Evolutionary conservation across 2,329 filamentous ascomycete species (phyloP), one percentile per base, ranked within the genome.

Genomic region (Metarhizium anisopliae): DNA sequence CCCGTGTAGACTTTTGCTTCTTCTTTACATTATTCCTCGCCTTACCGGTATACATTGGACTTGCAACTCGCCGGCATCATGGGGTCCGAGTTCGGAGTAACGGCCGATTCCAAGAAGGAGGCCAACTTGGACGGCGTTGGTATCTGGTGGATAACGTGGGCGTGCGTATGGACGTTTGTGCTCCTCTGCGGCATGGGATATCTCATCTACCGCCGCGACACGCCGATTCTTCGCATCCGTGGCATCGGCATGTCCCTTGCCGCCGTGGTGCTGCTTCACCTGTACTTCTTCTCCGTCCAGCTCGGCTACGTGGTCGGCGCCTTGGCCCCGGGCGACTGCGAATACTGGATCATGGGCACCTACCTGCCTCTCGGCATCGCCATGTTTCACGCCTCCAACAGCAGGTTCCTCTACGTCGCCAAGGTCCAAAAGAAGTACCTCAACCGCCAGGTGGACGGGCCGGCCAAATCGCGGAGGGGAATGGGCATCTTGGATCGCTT

Each of bases 341-440:
- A 85, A 64, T 87, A 77, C 64, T 87, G 82, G 79, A 74, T 84
- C 64, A 87, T 87, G 84, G 78, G 80, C 51, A 77, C 81, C 49
- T 83, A 81, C 64, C 70, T 87, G 6, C 84, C 84, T 6, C 76
- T 82, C 51, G 83, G 84, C 36, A 81, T 87, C 53, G 83, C 82
- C 16, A 71, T 87, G 2, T 86, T 86, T 63, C 83, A 86, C 61
- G 83, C 81, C 32, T 80, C 80, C 56, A 84, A 85, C 65, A 76
- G 72, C 58, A 79, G 81, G 53, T 81, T 86, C 55, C 75, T 84
- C 20, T 71, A 83, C 57, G 70, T 84, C 52, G 81, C 81, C 53
- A 76, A 74, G 59, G 69, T 74, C 16, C 82, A 85, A 64, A 66
- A 65, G 56, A 61, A 61, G 47, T 70, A 66, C 49, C 54, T 62